Evolutionary conservation across 2,329 filamentous ascomycete genomes (phyloP).

Genomic region (Paecilomyces fulvus): DNA sequence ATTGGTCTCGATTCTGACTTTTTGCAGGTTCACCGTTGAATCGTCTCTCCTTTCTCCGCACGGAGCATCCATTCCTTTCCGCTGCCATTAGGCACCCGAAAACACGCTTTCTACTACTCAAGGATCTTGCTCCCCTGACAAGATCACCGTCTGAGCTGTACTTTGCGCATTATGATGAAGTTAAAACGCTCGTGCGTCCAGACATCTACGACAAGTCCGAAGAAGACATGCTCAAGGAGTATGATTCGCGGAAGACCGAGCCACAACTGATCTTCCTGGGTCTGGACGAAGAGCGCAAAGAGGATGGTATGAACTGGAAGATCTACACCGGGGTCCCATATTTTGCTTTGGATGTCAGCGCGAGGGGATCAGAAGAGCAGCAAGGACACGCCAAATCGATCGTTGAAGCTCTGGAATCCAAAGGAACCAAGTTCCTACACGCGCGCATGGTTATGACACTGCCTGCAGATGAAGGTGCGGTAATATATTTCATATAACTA

Average conservation of each 20-base stretch:
- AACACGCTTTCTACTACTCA: slow-evolving; percentile 64
- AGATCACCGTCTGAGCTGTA: slow-evolving; percentile 54
- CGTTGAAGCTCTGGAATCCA: slow-evolving; percentile 50
- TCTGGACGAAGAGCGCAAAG: slow-evolving; percentile 56
- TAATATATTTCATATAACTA: neutral
- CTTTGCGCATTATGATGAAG: slow-evolving; percentile 59
- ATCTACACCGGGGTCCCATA: slow-evolving; percentile 70
- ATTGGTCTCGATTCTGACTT: neutral
- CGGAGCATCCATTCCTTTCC: slow-evolving; percentile 40
- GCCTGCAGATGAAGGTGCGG: slow-evolving; percentile 50
- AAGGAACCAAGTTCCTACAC: slow-evolving; percentile 57
- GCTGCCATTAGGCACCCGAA: slow-evolving; percentile 40
- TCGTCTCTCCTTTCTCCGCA: slow-evolving; percentile 41
- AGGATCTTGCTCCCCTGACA: slow-evolving; percentile 67
- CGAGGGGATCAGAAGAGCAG: slow-evolving; percentile 51
- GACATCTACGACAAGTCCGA: slow-evolving; percentile 66
- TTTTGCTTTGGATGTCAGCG: slow-evolving; percentile 74
- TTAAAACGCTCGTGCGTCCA: slow-evolving; percentile 60
- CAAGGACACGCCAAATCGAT: slow-evolving; percentile 49
- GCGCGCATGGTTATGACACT: slow-evolving; percentile 57
- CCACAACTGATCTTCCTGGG: slow-evolving; percentile 80
- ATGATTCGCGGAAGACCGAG: slow-evolving; percentile 59
- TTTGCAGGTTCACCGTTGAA: slow-evolving; percentile 40
- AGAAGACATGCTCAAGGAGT: slow-evolving; percentile 62
- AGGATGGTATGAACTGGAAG: slow-evolving; percentile 37